Percentiles rank a stretch among this genome's conserved stretches.
phyloP scores from a whole-genome alignment of 1,284 basidiomycete species.

The Ustilago esculenta region DNA sequence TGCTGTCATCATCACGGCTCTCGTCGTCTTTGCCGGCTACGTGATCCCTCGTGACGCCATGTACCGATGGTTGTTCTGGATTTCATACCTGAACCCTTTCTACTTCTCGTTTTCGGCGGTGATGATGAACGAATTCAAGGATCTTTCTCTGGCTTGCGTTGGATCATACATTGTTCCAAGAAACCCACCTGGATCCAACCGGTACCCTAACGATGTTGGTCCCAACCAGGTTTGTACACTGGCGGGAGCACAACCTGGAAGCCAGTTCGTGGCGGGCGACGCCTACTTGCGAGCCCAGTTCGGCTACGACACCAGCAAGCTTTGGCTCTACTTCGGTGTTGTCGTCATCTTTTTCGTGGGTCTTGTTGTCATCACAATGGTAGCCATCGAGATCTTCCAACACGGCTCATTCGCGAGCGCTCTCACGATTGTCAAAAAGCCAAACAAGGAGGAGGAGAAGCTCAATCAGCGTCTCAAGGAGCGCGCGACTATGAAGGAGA shows the following conservation, averaged over 20 bases:
- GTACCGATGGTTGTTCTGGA: conserved; percentile 89
- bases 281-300: conserved; percentile 72
- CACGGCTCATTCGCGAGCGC: conserved; percentile 54
- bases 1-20: conserved; percentile 50
- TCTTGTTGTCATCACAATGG: conserved; percentile 50
- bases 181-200: conserved; percentile 27
- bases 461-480: conserved; percentile 42
- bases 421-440: conserved; percentile 63
- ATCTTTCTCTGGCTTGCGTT: conserved; percentile 45
- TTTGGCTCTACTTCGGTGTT: conserved; percentile 70
- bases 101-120: conserved; percentile 81
- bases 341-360: conserved; percentile 65
- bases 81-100: conserved; percentile 67
- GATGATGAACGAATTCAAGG: conserved; percentile 70
- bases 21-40: conserved; percentile 56
- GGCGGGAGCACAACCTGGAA: conserved; percentile 68
- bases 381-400: conserved; percentile 46
- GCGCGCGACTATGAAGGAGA: conserved; percentile 36
- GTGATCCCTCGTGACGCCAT: conserved; percentile 70
- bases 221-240: conserved; percentile 68
- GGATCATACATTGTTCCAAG: conserved; percentile 46
- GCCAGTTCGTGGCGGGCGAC: conserved; percentile 69
- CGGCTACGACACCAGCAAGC: conserved; percentile 72
- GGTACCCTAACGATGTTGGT: conserved; percentile 40
- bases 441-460: conserved; percentile 38